phyloP scores from a whole-genome alignment of 2,329 filamentous ascomycete species.

The Botryotinia globosa region DNA sequence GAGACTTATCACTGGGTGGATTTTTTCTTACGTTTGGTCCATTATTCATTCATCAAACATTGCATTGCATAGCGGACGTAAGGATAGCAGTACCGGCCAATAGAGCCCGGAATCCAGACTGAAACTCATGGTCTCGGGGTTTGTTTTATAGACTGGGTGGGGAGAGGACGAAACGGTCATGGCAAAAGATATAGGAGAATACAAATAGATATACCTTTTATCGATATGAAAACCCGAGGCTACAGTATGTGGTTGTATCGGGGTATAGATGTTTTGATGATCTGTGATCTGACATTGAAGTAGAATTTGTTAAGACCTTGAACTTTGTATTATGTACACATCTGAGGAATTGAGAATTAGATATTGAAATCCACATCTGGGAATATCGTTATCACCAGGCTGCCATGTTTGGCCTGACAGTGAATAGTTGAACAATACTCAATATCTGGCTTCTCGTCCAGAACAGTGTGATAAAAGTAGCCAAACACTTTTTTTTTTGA shows the following conservation, averaged over 20 bases:
- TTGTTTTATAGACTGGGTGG: slow-evolving; percentile 1
- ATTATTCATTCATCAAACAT: background rate
- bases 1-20: background rate
- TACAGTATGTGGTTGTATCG: background rate
- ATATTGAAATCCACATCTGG: background rate
- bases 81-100: background rate
- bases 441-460: background rate
- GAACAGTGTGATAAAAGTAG: background rate
- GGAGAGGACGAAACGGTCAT: background rate
- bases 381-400: background rate
- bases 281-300: too few relatives aligned
- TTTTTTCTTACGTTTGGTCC: background rate
- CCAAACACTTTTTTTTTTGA: background rate
- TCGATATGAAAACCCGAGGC: too few relatives aligned
- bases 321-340: too few relatives aligned
- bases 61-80: slow-evolving; percentile 16
- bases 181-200: background rate
- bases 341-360: background rate
- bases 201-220: background rate
- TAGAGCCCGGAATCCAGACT: background rate
- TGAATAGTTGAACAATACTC: background rate
- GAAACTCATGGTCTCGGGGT: background rate
- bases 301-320: background rate
- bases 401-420: background rate
- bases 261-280: background rate